These are phyloP conservation scores for Trametes polyzona DNA, from an alignment of 1,284 basidiomycete species.

Conservation along the genomic window DNA sequence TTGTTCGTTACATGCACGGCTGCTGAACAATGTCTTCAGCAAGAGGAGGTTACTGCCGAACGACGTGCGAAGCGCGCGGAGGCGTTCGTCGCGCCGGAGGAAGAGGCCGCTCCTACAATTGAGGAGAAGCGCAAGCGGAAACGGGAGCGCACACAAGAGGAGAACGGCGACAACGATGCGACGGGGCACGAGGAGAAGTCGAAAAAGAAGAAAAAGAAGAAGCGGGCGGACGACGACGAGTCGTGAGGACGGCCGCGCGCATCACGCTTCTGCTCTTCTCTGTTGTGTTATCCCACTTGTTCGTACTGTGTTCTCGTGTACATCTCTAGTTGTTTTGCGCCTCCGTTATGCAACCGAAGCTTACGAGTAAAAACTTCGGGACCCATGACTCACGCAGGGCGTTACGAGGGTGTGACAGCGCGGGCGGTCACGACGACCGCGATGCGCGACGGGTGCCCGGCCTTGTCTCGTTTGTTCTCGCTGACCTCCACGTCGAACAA, in stretches of 20 bases:
- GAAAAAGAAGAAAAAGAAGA: conserved; percentile 41
- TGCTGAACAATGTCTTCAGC: conserved; percentile 47
- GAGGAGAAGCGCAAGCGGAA: conserved; percentile 75
- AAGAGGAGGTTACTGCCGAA: conserved; percentile 73
- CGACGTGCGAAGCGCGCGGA: conserved; percentile 80
- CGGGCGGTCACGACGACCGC: conserved; percentile 7
- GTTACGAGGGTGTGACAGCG: conserved; percentile 12
- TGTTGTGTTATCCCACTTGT: neutral
- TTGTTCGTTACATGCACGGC: neutral
- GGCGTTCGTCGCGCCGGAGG: conserved; percentile 82
- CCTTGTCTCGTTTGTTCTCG: conserved; percentile 15
- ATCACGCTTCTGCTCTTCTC: neutral
- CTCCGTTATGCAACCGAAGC: neutral
- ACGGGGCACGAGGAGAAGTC: conserved; percentile 25
- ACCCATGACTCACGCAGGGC: conserved; percentile 4
- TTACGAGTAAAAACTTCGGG: conserved; percentile 1
- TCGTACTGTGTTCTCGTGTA: neutral
- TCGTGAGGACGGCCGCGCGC: neutral
- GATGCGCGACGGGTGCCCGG: neutral
- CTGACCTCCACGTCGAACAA: conserved; percentile 15
- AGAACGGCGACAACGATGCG: conserved; percentile 20
- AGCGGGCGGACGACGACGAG: conserved; percentile 10
- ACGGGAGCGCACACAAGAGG: conserved; percentile 40
- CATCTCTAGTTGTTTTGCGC: neutral
- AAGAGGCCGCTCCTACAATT: conserved; percentile 70